Percentiles rank a stretch among this genome's conserved stretches.
Conservation (phyloP, 1,139 yeast genomes). For the Nadsonia commutata region DNA sequence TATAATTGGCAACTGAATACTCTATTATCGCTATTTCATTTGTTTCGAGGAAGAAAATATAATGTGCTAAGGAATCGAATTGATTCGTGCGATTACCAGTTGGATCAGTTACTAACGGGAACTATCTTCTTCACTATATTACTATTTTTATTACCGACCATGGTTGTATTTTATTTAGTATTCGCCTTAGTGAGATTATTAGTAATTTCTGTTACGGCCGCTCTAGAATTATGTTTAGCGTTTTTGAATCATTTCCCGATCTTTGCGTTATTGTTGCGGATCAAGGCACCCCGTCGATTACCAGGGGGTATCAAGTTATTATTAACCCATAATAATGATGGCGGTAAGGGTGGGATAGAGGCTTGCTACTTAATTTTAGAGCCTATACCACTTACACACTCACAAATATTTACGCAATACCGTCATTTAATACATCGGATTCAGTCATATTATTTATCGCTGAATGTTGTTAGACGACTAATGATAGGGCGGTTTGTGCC, state of each 20-base stretch:
- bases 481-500: constrained; percentile 33
- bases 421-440: constrained; percentile 27
- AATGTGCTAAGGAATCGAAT: constrained; percentile 74
- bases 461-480: constrained; percentile 26
- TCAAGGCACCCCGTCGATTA: constrained; percentile 69
- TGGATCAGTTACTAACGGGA: constrained; percentile 80
- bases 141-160: constrained; percentile 71
- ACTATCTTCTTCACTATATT: constrained; percentile 74
- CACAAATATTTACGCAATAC: constrained; percentile 35
- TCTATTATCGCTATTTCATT: constrained; percentile 59
- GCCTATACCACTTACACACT: constrained; percentile 32
- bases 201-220: constrained; percentile 35
- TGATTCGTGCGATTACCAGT: constrained; percentile 68
- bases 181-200: constrained; percentile 49
- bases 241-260: constrained; percentile 72
- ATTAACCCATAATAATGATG: constrained; percentile 7
- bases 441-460: constrained; percentile 29
- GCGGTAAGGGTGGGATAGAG: not conserved
- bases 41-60: constrained; percentile 81
- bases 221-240: constrained; percentile 48
- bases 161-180: constrained; percentile 65
- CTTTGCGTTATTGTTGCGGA: constrained; percentile 60
- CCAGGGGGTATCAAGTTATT: constrained; percentile 73
- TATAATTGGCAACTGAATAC: constrained; percentile 62
- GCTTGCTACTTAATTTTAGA: constrained; percentile 19